Percentiles rank a stretch among this genome's conserved stretches.
phyloP scores from a whole-genome alignment of 805 yeast genomes.

The Candida ascalaphidarum region DNA sequence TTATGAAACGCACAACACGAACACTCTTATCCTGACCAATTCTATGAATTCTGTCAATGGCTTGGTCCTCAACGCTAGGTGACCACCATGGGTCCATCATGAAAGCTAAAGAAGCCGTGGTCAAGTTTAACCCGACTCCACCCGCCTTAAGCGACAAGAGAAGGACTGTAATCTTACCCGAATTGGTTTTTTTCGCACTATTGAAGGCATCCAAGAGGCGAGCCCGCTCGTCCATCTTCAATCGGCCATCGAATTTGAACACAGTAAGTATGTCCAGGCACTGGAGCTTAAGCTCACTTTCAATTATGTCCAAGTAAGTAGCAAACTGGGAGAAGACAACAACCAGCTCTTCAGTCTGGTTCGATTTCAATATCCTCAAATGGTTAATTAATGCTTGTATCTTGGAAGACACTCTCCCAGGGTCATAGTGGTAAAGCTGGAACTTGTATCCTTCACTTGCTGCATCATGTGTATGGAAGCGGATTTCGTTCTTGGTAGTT shows the following conservation, averaged over 20 bases:
- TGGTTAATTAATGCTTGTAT: constrained; percentile 60
- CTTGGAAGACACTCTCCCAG: constrained; percentile 59
- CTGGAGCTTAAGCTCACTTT: constrained; percentile 41
- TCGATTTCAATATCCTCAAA: constrained; percentile 43
- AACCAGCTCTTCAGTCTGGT: constrained; percentile 58
- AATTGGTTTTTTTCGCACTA: constrained; percentile 13
- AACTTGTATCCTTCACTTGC: constrained; percentile 15
- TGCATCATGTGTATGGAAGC: constrained; percentile 20
- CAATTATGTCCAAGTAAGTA: constrained; percentile 67
- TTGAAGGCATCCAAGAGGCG: constrained; percentile 50
- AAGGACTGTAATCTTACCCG: constrained; percentile 38
- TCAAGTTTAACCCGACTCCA: constrained; percentile 86
- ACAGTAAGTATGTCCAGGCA: constrained; percentile 40
- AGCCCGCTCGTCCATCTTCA: constrained; percentile 58
- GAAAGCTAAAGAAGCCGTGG: constrained; percentile 76
- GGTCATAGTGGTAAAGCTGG: constrained; percentile 35
- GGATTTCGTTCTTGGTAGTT: constrained; percentile 15
- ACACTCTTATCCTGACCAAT: constrained; percentile 78
- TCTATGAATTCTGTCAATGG: constrained; percentile 84
- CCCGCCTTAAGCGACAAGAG: constrained; percentile 83
- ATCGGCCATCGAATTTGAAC: constrained; percentile 76
- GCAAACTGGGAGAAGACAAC: constrained; percentile 92
- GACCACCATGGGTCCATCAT: constrained; percentile 99
- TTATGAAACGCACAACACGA: constrained; percentile 69
- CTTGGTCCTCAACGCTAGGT: constrained; percentile 84